phyloP scores from a whole-genome alignment of 169 alveolate species.

The Eimeria falciformis region DNA sequence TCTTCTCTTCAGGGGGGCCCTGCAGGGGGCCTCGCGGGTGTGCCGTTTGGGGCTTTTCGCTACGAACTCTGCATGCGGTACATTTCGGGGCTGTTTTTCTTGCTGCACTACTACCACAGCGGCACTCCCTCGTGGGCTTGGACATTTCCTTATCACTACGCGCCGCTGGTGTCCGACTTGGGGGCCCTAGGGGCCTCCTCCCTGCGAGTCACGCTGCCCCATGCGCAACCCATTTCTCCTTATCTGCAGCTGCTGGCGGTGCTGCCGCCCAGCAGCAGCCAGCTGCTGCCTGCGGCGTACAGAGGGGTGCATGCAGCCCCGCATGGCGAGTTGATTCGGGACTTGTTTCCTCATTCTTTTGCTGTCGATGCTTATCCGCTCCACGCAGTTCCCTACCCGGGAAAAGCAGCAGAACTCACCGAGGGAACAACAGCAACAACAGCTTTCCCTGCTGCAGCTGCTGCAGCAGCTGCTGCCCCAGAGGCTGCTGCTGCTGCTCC shows the following conservation, averaged over 20 bases:
- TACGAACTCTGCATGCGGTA: conserved; percentile 28
- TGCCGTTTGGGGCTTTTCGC: conserved; percentile 48
- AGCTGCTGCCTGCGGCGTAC: conserved; percentile 60
- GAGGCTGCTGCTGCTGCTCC: not conserved
- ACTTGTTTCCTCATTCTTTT: conserved; percentile 27
- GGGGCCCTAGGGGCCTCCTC: conserved; percentile 29
- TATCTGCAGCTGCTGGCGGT: conserved; percentile 74
- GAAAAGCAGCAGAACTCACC: conserved; percentile 25
- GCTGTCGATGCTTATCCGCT: conserved; percentile 58
- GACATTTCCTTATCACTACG: conserved; percentile 98
- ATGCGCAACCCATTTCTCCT: conserved; percentile 50
- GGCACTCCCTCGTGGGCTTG: conserved; percentile 99
- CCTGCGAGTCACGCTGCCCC: not conserved
- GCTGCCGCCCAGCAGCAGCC: conserved; percentile 63
- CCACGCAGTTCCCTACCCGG: conserved; percentile 63
- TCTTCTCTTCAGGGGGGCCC: conserved; percentile 18
- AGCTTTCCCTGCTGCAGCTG: not conserved
- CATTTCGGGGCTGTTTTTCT: conserved; percentile 42
- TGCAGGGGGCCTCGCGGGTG: not conserved
- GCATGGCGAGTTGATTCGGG: not conserved
- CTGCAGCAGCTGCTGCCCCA: not conserved
- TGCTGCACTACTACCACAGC: conserved; percentile 80
- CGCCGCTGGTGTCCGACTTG: conserved; percentile 86
- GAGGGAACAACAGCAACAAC: not conserved
- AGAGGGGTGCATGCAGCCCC: conserved; percentile 61